These are phyloP conservation scores for Tricholoma bakamatsutake DNA, from an alignment of 768 basidiomycete species.

Conservation along the genomic window DNA sequence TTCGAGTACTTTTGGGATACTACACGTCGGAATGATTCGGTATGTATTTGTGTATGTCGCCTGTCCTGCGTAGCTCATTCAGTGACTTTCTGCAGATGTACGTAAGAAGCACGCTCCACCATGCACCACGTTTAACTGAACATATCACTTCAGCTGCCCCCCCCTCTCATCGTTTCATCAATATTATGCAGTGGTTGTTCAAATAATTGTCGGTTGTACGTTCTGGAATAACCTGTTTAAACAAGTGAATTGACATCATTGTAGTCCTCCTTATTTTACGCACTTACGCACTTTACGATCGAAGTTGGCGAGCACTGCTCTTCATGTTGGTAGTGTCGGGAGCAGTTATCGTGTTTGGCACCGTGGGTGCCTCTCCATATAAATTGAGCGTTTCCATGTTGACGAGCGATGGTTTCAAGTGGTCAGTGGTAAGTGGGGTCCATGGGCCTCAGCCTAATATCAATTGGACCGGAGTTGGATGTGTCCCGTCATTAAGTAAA, in stretches of 20 bases:
- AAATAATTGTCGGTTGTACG: conserved; percentile 34
- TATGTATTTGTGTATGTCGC: conserved; percentile 14
- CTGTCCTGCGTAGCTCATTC: neutral
- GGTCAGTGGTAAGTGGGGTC: conserved; percentile 16
- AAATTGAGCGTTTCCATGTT: neutral
- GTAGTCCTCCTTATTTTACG: conserved; percentile 32
- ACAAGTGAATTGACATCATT: neutral
- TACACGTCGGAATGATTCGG: conserved; percentile 20
- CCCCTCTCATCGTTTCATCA: conserved; percentile 22
- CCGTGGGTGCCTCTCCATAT: conserved; percentile 11
- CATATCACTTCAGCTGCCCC: conserved; percentile 18
- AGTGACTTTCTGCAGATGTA: conserved; percentile 1
- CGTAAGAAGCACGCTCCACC: neutral
- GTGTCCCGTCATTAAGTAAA: conserved; percentile 17
- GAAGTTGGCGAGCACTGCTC: conserved; percentile 21
- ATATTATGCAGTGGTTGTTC: conserved; percentile 27
- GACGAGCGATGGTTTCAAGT: conserved; percentile 10
- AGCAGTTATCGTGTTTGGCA: conserved; percentile 22
- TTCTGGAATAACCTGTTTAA: conserved; percentile 1
- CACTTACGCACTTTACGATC: conserved; percentile 35
- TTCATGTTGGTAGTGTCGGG: conserved; percentile 20
- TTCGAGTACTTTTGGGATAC: conserved; percentile 25
- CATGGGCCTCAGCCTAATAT: neutral
- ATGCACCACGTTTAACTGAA: neutral
- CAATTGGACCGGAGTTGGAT: conserved; percentile 10